Conservation (phyloP, 1,284 basidiomycete species). For the Fomitopsis palustris region DNA sequence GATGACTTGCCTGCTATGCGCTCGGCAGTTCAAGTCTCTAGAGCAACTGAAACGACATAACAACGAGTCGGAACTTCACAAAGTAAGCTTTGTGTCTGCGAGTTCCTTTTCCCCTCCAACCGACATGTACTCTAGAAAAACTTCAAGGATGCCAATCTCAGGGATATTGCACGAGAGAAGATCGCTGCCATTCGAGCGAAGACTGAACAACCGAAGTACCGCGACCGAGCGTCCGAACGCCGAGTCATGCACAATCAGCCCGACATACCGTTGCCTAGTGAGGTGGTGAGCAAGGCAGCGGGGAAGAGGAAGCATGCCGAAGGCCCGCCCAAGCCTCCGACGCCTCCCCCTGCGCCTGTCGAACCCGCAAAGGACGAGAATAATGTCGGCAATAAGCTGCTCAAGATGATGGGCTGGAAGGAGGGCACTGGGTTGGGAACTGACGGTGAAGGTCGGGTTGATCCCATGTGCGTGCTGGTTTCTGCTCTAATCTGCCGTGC, state of each 20-base stretch:
- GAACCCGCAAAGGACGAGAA: conserved; percentile 73
- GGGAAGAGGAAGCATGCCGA: conserved; percentile 51
- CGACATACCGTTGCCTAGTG: conserved; percentile 57
- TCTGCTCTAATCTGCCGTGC: conserved; percentile 1
- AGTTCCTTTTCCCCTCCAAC: conserved; percentile 14
- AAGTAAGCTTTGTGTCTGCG: conserved; percentile 41
- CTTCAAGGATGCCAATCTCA: conserved; percentile 63
- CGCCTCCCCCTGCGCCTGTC: conserved; percentile 56
- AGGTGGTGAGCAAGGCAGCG: conserved; percentile 24
- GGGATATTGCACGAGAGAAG: conserved; percentile 75
- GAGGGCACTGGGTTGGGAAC: conserved; percentile 85
- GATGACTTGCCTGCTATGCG: conserved; percentile 84
- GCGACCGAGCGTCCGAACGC: conserved; percentile 88
- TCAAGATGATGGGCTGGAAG: conserved; percentile 96
- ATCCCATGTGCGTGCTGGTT: conserved; percentile 66
- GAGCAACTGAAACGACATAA: conserved; percentile 86
- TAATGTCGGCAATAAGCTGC: conserved; percentile 86
- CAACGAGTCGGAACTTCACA: conserved; percentile 89
- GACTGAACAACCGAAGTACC: conserved; percentile 65
- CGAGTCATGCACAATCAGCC: conserved; percentile 88
- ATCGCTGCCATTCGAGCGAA: conserved; percentile 44
- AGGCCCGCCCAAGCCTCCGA: conserved; percentile 57
- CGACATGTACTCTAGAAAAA: conserved; percentile 59
- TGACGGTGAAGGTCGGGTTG: conserved; percentile 77
- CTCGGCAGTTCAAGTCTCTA: conserved; percentile 85